Conservation (phyloP, 352 stramenopile species). For the Pythium dissotocum region DNA sequence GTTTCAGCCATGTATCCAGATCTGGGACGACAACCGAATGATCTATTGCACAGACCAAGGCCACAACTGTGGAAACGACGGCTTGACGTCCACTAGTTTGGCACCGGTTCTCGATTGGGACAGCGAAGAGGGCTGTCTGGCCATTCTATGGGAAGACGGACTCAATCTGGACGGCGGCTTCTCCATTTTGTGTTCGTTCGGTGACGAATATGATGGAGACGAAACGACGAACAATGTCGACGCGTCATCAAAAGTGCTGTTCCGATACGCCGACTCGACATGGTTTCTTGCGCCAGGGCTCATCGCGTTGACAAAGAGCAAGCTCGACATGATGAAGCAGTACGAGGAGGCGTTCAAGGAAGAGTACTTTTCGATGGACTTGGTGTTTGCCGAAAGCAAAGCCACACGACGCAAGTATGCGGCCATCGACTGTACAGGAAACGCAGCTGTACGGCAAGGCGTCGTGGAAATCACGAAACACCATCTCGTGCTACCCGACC, state of each 20-base stretch:
- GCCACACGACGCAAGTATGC: conserved; percentile 42
- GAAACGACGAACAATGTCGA: conserved; percentile 44
- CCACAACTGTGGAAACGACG: not conserved
- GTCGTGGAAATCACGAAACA: conserved; percentile 83
- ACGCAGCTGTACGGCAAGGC: conserved; percentile 64
- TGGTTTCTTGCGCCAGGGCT: conserved; percentile 71
- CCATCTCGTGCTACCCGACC: conserved; percentile 72
- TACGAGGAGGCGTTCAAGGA: conserved; percentile 85
- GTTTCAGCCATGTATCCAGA: conserved; percentile 74
- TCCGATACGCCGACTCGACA: conserved; percentile 81
- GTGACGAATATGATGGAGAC: conserved; percentile 67
- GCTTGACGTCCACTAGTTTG: not conserved
- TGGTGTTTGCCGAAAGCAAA: conserved; percentile 65
- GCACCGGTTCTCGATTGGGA: conserved; percentile 75
- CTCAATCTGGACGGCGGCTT: conserved; percentile 79
- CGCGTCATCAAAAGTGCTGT: conserved; percentile 65
- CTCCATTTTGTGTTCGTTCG: conserved; percentile 83
- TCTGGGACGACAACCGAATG: conserved; percentile 79
- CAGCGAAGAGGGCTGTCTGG: conserved; percentile 75
- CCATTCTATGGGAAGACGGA: conserved; percentile 78
- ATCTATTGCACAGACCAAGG: conserved; percentile 59
- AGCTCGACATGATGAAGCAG: conserved; percentile 85
- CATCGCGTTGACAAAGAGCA: conserved; percentile 68
- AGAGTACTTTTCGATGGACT: conserved; percentile 77
- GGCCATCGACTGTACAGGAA: conserved; percentile 66